Evolutionary conservation across 495 filamentous ascomycete species (phyloP).

Genomic region (Neurospora sp.): DNA sequence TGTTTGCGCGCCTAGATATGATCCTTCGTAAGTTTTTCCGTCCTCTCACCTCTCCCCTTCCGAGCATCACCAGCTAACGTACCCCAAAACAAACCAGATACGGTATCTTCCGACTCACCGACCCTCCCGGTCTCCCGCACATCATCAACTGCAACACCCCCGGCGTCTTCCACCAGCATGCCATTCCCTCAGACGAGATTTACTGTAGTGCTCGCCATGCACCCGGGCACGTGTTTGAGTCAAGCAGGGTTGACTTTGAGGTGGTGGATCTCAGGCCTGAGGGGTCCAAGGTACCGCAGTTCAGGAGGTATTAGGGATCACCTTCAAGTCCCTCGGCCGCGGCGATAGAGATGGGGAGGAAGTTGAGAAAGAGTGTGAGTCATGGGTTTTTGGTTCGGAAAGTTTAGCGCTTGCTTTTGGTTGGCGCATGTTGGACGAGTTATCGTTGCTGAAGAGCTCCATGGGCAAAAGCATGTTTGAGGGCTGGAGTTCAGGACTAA

Average conservation of each 20-base stretch:
- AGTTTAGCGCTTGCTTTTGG: not conserved
- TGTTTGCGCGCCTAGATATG: slow-evolving; percentile 79
- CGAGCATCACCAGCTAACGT: not conserved
- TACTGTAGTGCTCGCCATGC: slow-evolving; percentile 73
- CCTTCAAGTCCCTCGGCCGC: not conserved
- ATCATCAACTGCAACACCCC: slow-evolving; percentile 65
- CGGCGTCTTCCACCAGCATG: slow-evolving; percentile 68
- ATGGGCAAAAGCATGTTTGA: not conserved
- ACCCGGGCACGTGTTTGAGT: slow-evolving; percentile 78
- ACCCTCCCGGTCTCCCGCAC: slow-evolving; percentile 77
- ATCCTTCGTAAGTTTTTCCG: slow-evolving; percentile 50
- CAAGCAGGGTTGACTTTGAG: slow-evolving; percentile 12
- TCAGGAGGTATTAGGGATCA: not conserved
- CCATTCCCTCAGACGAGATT: slow-evolving; percentile 42
- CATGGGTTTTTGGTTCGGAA: not conserved
- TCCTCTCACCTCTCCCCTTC: not conserved
- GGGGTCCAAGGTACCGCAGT: not conserved
- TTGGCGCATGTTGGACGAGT: not conserved
- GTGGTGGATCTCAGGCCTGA: slow-evolving; percentile 15
- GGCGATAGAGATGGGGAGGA: not conserved
- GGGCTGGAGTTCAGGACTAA: not conserved
- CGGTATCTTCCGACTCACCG: slow-evolving; percentile 86
- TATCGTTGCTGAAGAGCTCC: not conserved
- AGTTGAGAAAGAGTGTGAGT: not conserved
- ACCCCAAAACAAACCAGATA: slow-evolving; percentile 41